Conservation (phyloP, 2,329 filamentous ascomycete genomes). For the Teratosphaeria pseudoeucalypti region DNA sequence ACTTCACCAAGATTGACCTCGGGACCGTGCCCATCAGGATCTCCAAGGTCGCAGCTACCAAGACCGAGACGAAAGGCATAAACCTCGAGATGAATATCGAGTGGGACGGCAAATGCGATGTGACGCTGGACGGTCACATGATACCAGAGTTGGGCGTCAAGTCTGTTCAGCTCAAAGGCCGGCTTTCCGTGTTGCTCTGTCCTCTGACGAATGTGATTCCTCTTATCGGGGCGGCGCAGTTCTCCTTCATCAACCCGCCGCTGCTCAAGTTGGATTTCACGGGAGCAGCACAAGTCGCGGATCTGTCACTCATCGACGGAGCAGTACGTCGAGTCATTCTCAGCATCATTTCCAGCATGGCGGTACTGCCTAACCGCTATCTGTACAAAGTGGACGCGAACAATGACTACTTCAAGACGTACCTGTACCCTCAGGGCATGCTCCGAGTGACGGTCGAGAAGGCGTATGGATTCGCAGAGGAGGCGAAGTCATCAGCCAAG, state of each 20-base stretch:
- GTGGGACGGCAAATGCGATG: constrained; percentile 39
- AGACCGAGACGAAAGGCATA: constrained; percentile 35
- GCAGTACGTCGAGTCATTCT: constrained; percentile 37
- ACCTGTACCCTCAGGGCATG: constrained; percentile 34
- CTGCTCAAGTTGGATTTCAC: constrained; percentile 39
- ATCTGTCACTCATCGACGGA: constrained; percentile 32
- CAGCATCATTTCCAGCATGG: constrained; percentile 35
- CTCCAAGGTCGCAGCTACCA: constrained; percentile 36
- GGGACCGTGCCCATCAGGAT: constrained; percentile 33
- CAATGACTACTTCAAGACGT: constrained; percentile 41
- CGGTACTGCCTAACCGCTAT: constrained; percentile 40
- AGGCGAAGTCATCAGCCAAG: constrained; percentile 31
- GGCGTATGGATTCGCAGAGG: constrained; percentile 29
- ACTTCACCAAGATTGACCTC: constrained; percentile 38
- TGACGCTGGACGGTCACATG: constrained; percentile 37
- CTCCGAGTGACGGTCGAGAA: constrained; percentile 36
- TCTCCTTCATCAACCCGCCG: constrained; percentile 41
- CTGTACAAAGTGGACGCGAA: constrained; percentile 38
- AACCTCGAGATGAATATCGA: constrained; percentile 40
- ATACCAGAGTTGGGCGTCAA: constrained; percentile 39
- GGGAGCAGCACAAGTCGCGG: constrained; percentile 36
- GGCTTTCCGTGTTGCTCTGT: constrained; percentile 35
- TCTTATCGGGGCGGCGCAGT: constrained; percentile 38
- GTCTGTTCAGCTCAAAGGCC: constrained; percentile 34
- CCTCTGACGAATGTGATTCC: constrained; percentile 39